These are phyloP conservation scores for Pythium guiyangense DNA, from an alignment of 352 stramenopile species.

Conservation along the genomic window DNA sequence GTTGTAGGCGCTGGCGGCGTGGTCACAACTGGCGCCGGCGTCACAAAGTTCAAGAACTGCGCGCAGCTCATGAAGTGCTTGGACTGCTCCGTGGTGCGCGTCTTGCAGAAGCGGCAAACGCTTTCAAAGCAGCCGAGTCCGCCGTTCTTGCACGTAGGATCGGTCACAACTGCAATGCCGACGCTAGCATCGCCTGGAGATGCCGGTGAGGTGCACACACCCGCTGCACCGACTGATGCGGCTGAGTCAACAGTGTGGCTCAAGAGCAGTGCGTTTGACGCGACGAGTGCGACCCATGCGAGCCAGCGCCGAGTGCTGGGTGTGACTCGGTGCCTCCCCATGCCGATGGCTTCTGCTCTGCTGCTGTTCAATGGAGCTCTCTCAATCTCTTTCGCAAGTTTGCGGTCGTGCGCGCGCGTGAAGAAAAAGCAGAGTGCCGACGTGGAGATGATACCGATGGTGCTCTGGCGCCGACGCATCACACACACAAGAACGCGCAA, in stretches of 20 bases:
- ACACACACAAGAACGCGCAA: too few relatives aligned
- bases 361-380: neutral
- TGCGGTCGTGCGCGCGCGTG: neutral
- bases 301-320: neutral
- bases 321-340: too few relatives aligned
- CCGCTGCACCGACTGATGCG: neutral
- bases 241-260: neutral
- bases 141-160: constrained; percentile 11
- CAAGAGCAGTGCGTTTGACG: neutral
- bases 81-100: constrained; percentile 9
- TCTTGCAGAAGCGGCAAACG: constrained; percentile 21
- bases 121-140: constrained; percentile 20
- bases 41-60: neutral
- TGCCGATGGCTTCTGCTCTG: too few relatives aligned
- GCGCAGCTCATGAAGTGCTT: constrained; percentile 14
- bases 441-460: too few relatives aligned
- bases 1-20: neutral
- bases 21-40: neutral
- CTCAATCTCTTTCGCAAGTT: neutral
- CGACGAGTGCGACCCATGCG: neutral
- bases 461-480: too few relatives aligned
- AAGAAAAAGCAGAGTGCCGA: neutral
- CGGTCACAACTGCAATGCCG: constrained; percentile 16
- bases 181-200: constrained; percentile 10
- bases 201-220: neutral